Base-by-base conservation (phyloP, 2,329 filamentous ascomycete genomes). In the Sarocladium strictum region DNA sequence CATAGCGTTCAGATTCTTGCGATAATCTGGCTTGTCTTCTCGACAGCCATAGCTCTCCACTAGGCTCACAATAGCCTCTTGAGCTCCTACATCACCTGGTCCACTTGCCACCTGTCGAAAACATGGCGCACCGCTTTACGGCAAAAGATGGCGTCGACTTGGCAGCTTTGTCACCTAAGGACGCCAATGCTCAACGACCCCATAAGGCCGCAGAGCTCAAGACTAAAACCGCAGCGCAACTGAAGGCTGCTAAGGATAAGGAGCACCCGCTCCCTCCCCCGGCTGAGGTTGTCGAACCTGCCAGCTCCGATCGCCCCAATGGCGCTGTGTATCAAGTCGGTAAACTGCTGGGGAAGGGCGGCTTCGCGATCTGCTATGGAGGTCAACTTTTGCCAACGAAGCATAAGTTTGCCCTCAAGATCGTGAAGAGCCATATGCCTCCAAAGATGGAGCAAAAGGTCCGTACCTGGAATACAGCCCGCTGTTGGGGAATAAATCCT, bases 361-460 rank as follows among this genome's bases (percentile, higher is more conserved):
- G 89, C 10, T 93, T 93, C 65, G 89, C 89, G 60, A 87, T 92
- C 58, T 92, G 88, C 72, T 88, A 92, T 65, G 82, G 85, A 61
- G 88, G 85, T 49, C 82, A 86, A 61, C 72, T 87, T 54, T 75
- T 83, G 53, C 81, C 85, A 11, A 82, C 81, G 5, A 86, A 80
- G 63, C 84, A 86, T 64, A 79, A 80, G 60, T 87, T 84, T 66
- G 89, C 89, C 43, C 76, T 93, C 63, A 93, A 93, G 75, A 90
- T 93, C 65, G 89, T 93, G 65, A 89, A 86, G 73, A 89, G 86
- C 63, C 83, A 86, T 65, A 92, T 92, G 88, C 86, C 87, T 7
- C 74, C 82, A 56, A 92, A 91, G 70, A 87, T 92, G 79, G 87
- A 89, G 66, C 88, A 92, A 70, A 92, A 92, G 84, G 88, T 90